Evolutionary conservation across 2,329 filamentous ascomycete genomes (phyloP), one percentile per base, ranked within the genome.

Genomic region (Helicocarpus griseus): DNA sequence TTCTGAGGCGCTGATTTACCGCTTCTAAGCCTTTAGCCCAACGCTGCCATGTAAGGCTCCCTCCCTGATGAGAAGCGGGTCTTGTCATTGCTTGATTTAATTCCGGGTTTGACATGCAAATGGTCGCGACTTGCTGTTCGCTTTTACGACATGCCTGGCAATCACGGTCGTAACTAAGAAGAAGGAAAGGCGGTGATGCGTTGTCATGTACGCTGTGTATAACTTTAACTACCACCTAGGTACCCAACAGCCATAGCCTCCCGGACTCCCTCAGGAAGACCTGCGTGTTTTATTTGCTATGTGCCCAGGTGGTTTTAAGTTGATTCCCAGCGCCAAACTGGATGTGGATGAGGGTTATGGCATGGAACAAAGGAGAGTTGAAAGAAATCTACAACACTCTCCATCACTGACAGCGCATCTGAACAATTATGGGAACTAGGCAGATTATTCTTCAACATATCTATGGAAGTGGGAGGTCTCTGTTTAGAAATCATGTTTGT

Each of bases 51-150:
- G 9, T 29, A 24, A 31, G 21, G 41, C 41, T 13, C 21, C n/a
- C n/a, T 5, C n/a, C 21, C 21, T 22, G 26, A 19, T 36, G 6
- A 22, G 5, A 22, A 21, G 45, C 13, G 45, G 26, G 46, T 31
- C 35, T 41, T 31, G 36, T 49, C 47, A 21, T 49, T 31, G 47
- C 47, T 41, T 40, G 35, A 19, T 40, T 19, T 22, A 26, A 36
- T 35, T 17, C 29, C 4, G 13, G 21, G 13, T 3, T 6, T 24
- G 21, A 14, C 14, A n/a, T 8, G 14, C 17, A 3, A 17, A n/a
- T 39, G 2, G 14, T 39, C 36, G 17, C 11, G 28, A 28, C 17
- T 22, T 11, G 9, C 17, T 11, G 19, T 21, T 31, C 22, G 41
- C n/a, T 28, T 11, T 2, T 33, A 4, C 4, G 17, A 22, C 1